Evolutionary conservation across 768 basidiomycete genomes (phyloP).

Genomic region (Xanthoconium stramineum): DNA sequence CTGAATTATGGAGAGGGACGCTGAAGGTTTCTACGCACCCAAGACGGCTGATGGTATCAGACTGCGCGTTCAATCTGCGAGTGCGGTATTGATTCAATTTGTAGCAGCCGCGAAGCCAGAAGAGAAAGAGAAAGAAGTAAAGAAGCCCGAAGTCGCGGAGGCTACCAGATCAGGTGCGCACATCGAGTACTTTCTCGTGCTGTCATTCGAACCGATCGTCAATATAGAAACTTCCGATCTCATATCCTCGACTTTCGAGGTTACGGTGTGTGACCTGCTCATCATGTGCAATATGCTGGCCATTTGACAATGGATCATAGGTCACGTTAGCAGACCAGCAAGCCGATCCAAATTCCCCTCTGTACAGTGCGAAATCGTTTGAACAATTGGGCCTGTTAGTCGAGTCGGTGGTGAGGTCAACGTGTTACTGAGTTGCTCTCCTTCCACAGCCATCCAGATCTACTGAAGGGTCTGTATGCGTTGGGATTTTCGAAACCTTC

Average conservation of each 20-base stretch:
- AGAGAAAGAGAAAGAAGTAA: constrained; percentile 26
- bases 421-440: constrained; percentile 3
- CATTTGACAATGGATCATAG: constrained; percentile 36
- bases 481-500: constrained; percentile 98
- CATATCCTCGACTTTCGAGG: constrained; percentile 79
- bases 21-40: constrained; percentile 74
- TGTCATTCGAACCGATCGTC: not conserved
- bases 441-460: constrained; percentile 66
- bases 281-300: not conserved
- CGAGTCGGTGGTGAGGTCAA: not conserved
- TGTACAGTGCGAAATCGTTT: constrained; percentile 91
- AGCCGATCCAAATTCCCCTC: constrained; percentile 90
- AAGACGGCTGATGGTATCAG: constrained; percentile 40
- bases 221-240: constrained; percentile 49
- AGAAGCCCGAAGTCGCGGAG: constrained; percentile 18
- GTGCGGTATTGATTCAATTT: constrained; percentile 7
- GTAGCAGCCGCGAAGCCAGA: constrained; percentile 22
- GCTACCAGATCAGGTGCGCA: constrained; percentile 23
- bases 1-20: constrained; percentile 63
- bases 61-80: not conserved
- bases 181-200: not conserved
- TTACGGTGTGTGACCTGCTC: constrained; percentile 50
- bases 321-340: constrained; percentile 97
- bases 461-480: constrained; percentile 90
- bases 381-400: constrained; percentile 93